Base-by-base conservation (phyloP, 2,329 filamentous ascomycete species). In the Didymella sp. region DNA sequence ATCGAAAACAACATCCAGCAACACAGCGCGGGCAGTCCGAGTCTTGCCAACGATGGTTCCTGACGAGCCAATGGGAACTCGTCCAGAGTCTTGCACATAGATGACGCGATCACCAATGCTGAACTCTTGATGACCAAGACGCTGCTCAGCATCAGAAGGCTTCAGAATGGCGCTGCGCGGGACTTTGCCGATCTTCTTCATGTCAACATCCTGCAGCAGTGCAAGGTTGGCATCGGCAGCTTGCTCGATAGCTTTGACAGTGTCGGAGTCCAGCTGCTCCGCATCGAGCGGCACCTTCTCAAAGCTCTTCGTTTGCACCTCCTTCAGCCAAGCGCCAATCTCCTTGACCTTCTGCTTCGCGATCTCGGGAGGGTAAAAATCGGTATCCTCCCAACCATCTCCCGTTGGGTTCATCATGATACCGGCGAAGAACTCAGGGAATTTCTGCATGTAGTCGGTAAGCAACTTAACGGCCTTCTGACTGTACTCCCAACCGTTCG, bases 11-110 rank as follows among this genome's bases (percentile, higher is more conserved):
- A 98, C 86, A 73, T 99, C 95, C 33, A 99, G 82, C 56, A 97
- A 83, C 43, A 91, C 85, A 24, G 89, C 89, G 53, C 91, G 90
- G 19, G 92, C 84, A 27, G 93, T 97, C 53, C 91, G 89, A 59
- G 92, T 97, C 72, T 97, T 89, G 31, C 95, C 95, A 54, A 96
- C 89, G n/a, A 99, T 91, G 1, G 95, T 98, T 68, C 96, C 95
- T 51, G 89, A 87, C 50, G 90, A 90, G 31, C 90, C 93, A 68
- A 99, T 96, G 1, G 95, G 95, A 1, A 99, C 94, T 72, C 96
- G 94, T 64, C 95, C 95, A 52, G 93, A 92, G 65, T 94, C 91
- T 68, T 93, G 90, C 8, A 93, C 92, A 74, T 97, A 99, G 37
- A 96, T 91, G 22, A 99, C 86, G 21, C 96, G 89, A 76, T 99